Conservation (phyloP, 768 basidiomycete genomes). For the Lactarius vividus region DNA sequence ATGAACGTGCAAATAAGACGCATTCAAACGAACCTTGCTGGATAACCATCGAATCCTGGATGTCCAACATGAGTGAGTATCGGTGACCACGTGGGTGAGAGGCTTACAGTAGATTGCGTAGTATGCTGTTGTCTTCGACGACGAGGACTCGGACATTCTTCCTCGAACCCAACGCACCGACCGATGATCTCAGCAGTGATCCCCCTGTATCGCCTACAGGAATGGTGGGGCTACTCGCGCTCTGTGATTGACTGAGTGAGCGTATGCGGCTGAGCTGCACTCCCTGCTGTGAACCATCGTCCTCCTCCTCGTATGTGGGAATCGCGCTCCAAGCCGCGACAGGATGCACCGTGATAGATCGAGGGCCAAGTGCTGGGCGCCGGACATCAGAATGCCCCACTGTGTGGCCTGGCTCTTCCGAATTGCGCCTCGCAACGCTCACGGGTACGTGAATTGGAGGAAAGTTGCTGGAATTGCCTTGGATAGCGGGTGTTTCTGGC, state of each 20-base stretch:
- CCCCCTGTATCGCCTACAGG: slow-evolving; percentile 56
- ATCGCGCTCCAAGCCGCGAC: slow-evolving; percentile 37
- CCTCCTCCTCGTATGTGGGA: slow-evolving; percentile 37
- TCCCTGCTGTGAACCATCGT: slow-evolving; percentile 34
- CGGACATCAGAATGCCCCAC: slow-evolving; percentile 2
- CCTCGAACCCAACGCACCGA: slow-evolving; percentile 48
- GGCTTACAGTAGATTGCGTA: slow-evolving; percentile 79
- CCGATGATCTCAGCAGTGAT: slow-evolving; percentile 64
- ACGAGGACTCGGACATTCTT: slow-evolving; percentile 66
- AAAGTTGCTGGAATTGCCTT: background rate
- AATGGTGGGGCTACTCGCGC: slow-evolving; percentile 43
- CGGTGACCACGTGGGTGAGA: slow-evolving; percentile 1
- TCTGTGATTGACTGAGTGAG: slow-evolving; percentile 27
- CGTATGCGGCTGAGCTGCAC: slow-evolving; percentile 15
- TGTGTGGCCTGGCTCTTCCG: slow-evolving; percentile 41
- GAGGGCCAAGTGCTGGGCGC: slow-evolving; percentile 55
- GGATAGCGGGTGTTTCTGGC: slow-evolving; percentile 17
- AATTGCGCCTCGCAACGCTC: slow-evolving; percentile 41
- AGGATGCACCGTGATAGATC: slow-evolving; percentile 50
- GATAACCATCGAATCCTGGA: slow-evolving; percentile 63
- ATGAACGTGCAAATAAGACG: background rate
- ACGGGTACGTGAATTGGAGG: slow-evolving; percentile 1
- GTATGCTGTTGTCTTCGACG: slow-evolving; percentile 87
- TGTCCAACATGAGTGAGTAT: slow-evolving; percentile 22
- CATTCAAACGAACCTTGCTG: slow-evolving; percentile 42